phyloP scores from a whole-genome alignment of 306 rosid species.

The Fagus crenata region DNA sequence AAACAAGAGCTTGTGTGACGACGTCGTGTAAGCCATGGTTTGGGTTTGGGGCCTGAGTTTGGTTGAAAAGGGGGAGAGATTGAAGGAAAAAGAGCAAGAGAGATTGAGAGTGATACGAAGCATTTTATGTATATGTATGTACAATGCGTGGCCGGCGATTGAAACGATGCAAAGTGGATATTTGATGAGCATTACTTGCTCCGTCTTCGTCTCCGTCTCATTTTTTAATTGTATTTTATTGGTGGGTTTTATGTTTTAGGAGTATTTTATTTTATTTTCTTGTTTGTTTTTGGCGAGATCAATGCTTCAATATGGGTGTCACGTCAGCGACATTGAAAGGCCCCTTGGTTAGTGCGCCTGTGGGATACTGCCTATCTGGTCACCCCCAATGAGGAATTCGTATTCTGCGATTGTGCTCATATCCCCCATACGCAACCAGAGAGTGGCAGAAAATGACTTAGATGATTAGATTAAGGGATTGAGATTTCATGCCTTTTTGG shows the following conservation, averaged over 20 bases:
- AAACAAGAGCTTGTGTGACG: conserved; percentile 58
- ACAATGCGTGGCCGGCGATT: neutral
- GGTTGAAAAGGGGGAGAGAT: conserved; percentile 6
- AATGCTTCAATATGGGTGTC: too few species aligned
- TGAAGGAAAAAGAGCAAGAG: neutral
- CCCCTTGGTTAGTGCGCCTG: too few species aligned
- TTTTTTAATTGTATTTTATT: neutral
- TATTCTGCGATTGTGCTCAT: too few species aligned
- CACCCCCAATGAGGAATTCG: too few species aligned
- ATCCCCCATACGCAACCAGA: too few species aligned
- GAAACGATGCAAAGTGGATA: neutral
- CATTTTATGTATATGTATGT: neutral
- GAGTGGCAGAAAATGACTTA: too few species aligned
- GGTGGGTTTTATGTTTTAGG: neutral
- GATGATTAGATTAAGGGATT: too few species aligned
- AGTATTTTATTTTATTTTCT: too few species aligned
- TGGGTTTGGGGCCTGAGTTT: neutral
- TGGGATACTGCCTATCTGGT: too few species aligned
- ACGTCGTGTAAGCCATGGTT: conserved; percentile 33
- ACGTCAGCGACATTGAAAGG: too few species aligned
- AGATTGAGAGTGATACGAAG: conserved; percentile 12
- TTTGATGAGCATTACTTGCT: neutral
- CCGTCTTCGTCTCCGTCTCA: neutral
- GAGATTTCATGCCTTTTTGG: too few species aligned
- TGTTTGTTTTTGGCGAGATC: too few species aligned